Conservation (phyloP, 495 filamentous ascomycete genomes). For the Daldinia loculata region DNA sequence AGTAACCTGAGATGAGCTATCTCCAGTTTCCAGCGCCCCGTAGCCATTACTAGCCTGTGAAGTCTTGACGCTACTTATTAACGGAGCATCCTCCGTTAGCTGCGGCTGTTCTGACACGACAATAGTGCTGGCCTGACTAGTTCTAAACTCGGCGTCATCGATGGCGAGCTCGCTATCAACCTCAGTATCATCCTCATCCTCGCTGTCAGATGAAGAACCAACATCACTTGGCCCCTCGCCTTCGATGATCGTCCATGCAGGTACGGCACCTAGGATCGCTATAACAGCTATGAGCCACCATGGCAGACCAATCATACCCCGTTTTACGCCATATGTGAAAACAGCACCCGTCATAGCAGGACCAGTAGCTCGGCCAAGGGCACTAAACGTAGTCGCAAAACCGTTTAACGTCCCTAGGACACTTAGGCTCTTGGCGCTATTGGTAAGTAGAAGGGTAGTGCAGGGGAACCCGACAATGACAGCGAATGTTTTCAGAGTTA, state of each 20-base stretch:
- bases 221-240: slow-evolving; percentile 71
- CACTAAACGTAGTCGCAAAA: slow-evolving; percentile 79
- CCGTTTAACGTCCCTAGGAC: slow-evolving; percentile 91
- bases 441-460: slow-evolving; percentile 88
- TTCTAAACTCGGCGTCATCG: slow-evolving; percentile 15
- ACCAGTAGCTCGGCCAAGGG: slow-evolving; percentile 78
- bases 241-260: slow-evolving; percentile 76
- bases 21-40: slow-evolving; percentile 14
- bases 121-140: slow-evolving; percentile 10
- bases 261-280: slow-evolving; percentile 68
- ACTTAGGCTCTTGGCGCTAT: slow-evolving; percentile 75
- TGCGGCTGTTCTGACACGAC: slow-evolving; percentile 8
- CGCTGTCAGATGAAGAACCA: slow-evolving; percentile 44
- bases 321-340: slow-evolving; percentile 75
- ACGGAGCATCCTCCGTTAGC: background rate
- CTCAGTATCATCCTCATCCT: slow-evolving; percentile 49
- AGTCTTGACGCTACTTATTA: background rate
- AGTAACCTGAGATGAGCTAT: background rate
- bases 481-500: slow-evolving; percentile 73
- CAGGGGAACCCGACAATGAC: slow-evolving; percentile 87
- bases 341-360: slow-evolving; percentile 72
- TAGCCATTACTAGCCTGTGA: slow-evolving; percentile 4
- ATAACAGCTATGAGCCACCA: slow-evolving; percentile 78
- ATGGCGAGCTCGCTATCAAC: slow-evolving; percentile 13
- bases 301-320: slow-evolving; percentile 75